Percentiles rank a stretch among this genome's conserved stretches.
Evolutionary conservation across 1,284 basidiomycete genomes (phyloP).

Genomic region (Malassezia cuniculi): DNA sequence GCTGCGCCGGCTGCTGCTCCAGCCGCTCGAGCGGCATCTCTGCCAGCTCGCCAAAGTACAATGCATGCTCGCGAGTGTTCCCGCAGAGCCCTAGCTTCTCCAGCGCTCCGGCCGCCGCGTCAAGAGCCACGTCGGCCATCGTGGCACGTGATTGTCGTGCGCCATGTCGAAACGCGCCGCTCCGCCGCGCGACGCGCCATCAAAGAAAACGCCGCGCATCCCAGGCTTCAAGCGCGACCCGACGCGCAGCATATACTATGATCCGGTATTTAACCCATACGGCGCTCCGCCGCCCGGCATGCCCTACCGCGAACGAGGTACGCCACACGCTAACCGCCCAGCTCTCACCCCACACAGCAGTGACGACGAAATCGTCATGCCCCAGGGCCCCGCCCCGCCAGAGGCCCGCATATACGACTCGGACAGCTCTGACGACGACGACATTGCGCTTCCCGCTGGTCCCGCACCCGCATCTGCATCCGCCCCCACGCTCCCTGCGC

Average conservation of each 20-base stretch:
- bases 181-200: too few species aligned
- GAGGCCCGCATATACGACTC: not conserved
- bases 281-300: constrained; percentile 92
- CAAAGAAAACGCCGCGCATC: too few species aligned
- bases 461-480: not conserved
- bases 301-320: constrained; percentile 66
- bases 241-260: constrained; percentile 70
- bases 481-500: not conserved
- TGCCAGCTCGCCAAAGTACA: constrained; percentile 5
- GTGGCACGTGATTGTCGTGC: not conserved
- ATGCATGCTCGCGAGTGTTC: not conserved
- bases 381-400: constrained; percentile 24
- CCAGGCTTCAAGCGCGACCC: too few species aligned
- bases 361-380: constrained; percentile 37
- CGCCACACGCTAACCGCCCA: not conserved
- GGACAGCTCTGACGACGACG: not conserved
- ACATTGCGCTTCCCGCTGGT: not conserved
- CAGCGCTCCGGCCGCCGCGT: not conserved
- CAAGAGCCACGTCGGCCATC: not conserved
- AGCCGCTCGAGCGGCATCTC: constrained; percentile 4
- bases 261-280: constrained; percentile 80
- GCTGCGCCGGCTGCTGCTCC: constrained; percentile 11
- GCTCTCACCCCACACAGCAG: constrained; percentile 8
- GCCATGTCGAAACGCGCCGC: too few species aligned
- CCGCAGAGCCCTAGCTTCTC: constrained; percentile 1